A percentile compares a stretch with the other conserved stretches of the same genome.
Evolutionary conservation across 2,329 filamentous ascomycete species (phyloP).

Genomic region (Phyllosticta citriasiana): DNA sequence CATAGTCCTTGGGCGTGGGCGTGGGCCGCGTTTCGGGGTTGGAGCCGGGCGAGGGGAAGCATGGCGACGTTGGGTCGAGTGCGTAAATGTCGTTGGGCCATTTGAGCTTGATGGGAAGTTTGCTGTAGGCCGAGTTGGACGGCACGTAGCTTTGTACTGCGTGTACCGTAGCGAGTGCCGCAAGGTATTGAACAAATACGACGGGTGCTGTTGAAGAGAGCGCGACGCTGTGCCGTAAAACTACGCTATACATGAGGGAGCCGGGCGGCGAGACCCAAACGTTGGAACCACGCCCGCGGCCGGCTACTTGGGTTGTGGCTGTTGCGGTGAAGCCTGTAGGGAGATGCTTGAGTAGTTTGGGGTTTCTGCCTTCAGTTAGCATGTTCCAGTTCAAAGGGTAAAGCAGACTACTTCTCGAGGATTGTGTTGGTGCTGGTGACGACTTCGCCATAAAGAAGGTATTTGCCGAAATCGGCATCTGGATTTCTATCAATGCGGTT

Average conservation of each 20-base stretch:
- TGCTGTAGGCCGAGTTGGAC: slow-evolving; percentile 66
- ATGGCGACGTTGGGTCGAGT: slow-evolving; percentile 17
- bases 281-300: slow-evolving; percentile 79
- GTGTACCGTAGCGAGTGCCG: slow-evolving; percentile 75
- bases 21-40: background rate
- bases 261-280: slow-evolving; percentile 91
- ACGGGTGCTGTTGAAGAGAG: slow-evolving; percentile 66
- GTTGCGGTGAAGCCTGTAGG: slow-evolving; percentile 80
- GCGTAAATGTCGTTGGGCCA: slow-evolving; percentile 88
- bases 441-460: slow-evolving; percentile 80
- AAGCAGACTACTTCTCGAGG: slow-evolving; percentile 61
- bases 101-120: slow-evolving; percentile 75
- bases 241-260: slow-evolving; percentile 75
- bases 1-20: slow-evolving; percentile 46
- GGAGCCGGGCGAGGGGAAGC: background rate
- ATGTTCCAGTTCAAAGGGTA: background rate
- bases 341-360: slow-evolving; percentile 61
- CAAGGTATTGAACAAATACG: slow-evolving; percentile 88
- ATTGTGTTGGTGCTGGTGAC: slow-evolving; percentile 91
- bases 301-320: slow-evolving; percentile 80
- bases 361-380: slow-evolving; percentile 48
- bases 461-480: slow-evolving; percentile 58
- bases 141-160: slow-evolving; percentile 71
- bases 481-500: slow-evolving; percentile 48
- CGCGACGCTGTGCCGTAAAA: slow-evolving; percentile 71